Percentiles rank a stretch among this genome's conserved stretches.
Evolutionary conservation across 768 basidiomycete species (phyloP).

Genomic region (Coprinopsis marcescibilis): DNA sequence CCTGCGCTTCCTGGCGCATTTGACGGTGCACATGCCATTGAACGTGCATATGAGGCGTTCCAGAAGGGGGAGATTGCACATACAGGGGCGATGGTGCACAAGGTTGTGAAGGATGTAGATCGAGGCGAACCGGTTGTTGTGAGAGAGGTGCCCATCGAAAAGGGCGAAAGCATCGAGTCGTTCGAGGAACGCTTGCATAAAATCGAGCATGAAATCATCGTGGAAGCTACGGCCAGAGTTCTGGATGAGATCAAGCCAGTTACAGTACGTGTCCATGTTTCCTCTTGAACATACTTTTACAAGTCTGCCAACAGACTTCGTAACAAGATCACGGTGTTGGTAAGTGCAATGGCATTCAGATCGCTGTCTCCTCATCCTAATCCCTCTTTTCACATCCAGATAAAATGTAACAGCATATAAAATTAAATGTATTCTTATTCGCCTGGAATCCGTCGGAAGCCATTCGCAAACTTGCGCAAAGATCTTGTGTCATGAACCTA

Average conservation of each 20-base stretch:
- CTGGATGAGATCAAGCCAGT: constrained; percentile 46
- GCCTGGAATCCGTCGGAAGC: too few relatives aligned
- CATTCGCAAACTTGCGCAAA: constrained; percentile 8
- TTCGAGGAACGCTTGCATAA: constrained; percentile 76
- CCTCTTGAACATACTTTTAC: not conserved
- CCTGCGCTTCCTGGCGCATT: constrained; percentile 96
- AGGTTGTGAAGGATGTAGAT: constrained; percentile 91
- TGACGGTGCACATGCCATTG: constrained; percentile 89
- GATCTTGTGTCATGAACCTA: not conserved
- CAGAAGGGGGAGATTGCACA: constrained; percentile 70
- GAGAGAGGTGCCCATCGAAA: constrained; percentile 63
- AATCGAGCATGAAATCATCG: constrained; percentile 88
- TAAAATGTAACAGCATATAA: too few relatives aligned
- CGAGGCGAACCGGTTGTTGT: constrained; percentile 85
- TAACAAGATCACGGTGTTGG: too few relatives aligned
- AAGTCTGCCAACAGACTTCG: too few relatives aligned
- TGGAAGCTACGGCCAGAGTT: constrained; percentile 72
- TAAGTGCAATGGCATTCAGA: too few relatives aligned
- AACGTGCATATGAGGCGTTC: constrained; percentile 86
- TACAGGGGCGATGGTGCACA: constrained; percentile 90
- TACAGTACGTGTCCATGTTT: constrained; percentile 12
- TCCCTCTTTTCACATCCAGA: too few relatives aligned
- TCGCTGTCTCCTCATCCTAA: too few relatives aligned
- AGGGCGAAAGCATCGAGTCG: constrained; percentile 65
- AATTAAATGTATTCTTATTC: too few relatives aligned